phyloP scores from a whole-genome alignment of 768 basidiomycete species.

The Russula vinacea region DNA sequence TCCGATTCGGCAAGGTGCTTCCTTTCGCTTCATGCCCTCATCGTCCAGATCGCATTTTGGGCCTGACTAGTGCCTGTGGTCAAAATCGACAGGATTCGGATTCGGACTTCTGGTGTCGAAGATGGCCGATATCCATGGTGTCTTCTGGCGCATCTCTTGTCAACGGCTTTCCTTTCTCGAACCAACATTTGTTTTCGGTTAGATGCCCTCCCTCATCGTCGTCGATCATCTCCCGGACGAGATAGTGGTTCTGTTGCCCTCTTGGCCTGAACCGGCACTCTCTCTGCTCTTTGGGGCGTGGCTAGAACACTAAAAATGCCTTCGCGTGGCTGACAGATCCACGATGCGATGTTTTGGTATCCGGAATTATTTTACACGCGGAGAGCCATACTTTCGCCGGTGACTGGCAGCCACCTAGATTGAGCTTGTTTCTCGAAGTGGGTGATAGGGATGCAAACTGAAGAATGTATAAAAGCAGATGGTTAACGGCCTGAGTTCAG shows the following conservation, averaged over 20 bases:
- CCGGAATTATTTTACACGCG: not conserved
- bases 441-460: constrained; percentile 7
- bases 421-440: not conserved
- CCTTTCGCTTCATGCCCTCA: too few relatives aligned
- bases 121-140: too few relatives aligned
- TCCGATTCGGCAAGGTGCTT: too few relatives aligned
- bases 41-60: too few relatives aligned
- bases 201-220: not conserved
- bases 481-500: not conserved
- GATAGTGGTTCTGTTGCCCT: not conserved
- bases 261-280: not conserved
- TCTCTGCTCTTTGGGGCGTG: not conserved
- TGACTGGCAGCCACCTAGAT: not conserved
- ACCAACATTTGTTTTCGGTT: not conserved
- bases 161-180: too few relatives aligned
- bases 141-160: too few relatives aligned
- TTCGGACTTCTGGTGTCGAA: too few relatives aligned
- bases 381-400: not conserved
- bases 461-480: constrained; percentile 9
- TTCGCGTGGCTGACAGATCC: not conserved
- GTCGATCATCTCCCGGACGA: not conserved
- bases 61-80: too few relatives aligned
- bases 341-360: not conserved
- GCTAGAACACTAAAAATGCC: not conserved
- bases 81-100: too few relatives aligned